Evolutionary conservation across 1,139 yeast genomes (phyloP), one percentile per base, ranked within the genome.

Genomic region (Pichia sp.): DNA sequence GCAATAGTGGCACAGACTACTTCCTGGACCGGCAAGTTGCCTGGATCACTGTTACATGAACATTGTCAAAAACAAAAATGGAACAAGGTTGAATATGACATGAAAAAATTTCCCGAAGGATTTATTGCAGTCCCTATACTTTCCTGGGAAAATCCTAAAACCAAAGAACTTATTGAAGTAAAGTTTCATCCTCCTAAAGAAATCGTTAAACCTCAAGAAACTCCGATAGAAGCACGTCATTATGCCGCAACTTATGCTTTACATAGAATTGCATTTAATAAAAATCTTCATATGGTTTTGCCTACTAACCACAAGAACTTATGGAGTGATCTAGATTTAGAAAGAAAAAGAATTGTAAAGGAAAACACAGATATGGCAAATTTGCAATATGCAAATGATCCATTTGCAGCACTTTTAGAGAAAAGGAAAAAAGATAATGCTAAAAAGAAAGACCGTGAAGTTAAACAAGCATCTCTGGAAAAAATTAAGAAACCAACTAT

Each of bases 21-120:
- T 2, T 77, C 83, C 20, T 89, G 97, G 96, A 88, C 96, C 1
- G 98, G 98, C 1, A 91, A 91, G 54, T 66, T 91, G 11, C 97
- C 98, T 0, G 88, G 86, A 3, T 80, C 94, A 0, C 62, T 91
- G 26, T 68, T 91, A 5, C 86, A 86, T 56, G 98, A 91, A 55
- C 83, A 81, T 50, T 85, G 95, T 49, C 96, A 86, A 59, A 84
- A 82, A 56, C 79, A 76, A 46, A 86, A 87, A 61, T 91, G 98
- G 98, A 84, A 80, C 44, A 81, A 81, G 51, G 94, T 87, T 5
- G 78, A 72, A 15, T 83, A 84, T 52, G 89, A 83, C 44, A 80
- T 84, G 82, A 72, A 66, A 37, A 57, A 60, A 21, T 63, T 63
- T 18, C 70, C 70, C 22, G 72, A 71, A 37, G 78, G 31, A 80